Evolutionary conservation across 2,329 filamentous ascomycete genomes (phyloP).

Genomic region (Macrophomina tecta): DNA sequence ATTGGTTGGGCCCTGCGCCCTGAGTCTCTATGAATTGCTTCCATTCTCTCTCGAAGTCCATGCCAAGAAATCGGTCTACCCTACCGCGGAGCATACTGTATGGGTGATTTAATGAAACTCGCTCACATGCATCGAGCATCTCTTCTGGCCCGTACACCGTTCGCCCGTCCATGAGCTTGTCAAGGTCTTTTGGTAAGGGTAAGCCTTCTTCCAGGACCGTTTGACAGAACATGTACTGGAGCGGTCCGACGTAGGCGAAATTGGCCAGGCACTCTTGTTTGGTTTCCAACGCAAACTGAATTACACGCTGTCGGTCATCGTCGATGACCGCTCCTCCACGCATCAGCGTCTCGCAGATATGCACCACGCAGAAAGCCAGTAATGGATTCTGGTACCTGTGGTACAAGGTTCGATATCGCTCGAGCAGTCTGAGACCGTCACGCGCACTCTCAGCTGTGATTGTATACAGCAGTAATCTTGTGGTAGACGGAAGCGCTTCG

Average conservation of each 20-base stretch:
- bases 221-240: slow-evolving; percentile 36
- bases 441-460: slow-evolving; percentile 32
- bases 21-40: slow-evolving; percentile 30
- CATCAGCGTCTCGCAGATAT: slow-evolving; percentile 35
- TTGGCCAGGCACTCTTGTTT: slow-evolving; percentile 32
- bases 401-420: slow-evolving; percentile 32
- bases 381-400: slow-evolving; percentile 35
- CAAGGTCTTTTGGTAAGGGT: slow-evolving; percentile 30
- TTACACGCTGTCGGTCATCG: slow-evolving; percentile 13
- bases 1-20: slow-evolving; percentile 5
- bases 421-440: slow-evolving; percentile 33
- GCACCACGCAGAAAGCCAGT: slow-evolving; percentile 36
- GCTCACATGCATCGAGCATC: slow-evolving; percentile 36
- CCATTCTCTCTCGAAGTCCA: slow-evolving; percentile 30
- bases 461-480: slow-evolving; percentile 30
- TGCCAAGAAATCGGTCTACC: slow-evolving; percentile 26
- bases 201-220: slow-evolving; percentile 30
- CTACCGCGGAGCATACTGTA: slow-evolving; percentile 30
- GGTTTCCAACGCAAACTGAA: slow-evolving; percentile 33
- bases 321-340: slow-evolving; percentile 28
- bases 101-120: slow-evolving; percentile 36
- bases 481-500: slow-evolving; percentile 29
- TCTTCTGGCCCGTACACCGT: slow-evolving; percentile 35
- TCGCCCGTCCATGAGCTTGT: slow-evolving; percentile 31
- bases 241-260: slow-evolving; percentile 36